Base-by-base conservation (phyloP, 805 yeast genomes). In the Metschnikowia picachoensis region DNA sequence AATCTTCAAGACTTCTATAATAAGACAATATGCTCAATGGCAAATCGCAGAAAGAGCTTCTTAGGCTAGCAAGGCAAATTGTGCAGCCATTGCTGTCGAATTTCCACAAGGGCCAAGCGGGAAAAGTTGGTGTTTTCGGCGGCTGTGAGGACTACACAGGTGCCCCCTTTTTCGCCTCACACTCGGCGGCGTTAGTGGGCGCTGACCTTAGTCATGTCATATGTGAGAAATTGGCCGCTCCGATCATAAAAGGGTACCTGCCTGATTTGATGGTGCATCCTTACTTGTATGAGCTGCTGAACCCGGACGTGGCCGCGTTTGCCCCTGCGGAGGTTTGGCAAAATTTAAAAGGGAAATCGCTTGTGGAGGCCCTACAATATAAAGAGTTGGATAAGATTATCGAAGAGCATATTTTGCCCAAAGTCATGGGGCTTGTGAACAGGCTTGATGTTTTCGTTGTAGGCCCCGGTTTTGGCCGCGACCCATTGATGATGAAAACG, bases 261-360 rank as follows among this genome's bases (percentile, higher is more conserved):
- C 98, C 99, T 0, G 90, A 92, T 60, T 68, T 92, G 41, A 94
- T 92, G 97, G 96, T 94, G 1, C 98, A 94, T 68, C 98, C 98
- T 0, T 89, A 88, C 61, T 61, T 91, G 53, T 74, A 68, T 46
- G 90, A 82, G 56, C 59, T 72, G 46, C 66, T 62, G 39, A 62
- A 61, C 35, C 67, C 68, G 8, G 60, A 58, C 20, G 56, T 60
- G 35, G 44, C 50, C 27, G 35, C 46, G 16, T 44, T 53, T 27
- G 53, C 60, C 20, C 54, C 58, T 3, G 56, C 55, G 3, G 59
- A 58, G 27, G 62, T 59, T 29, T 39, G 58, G 41, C 55, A 50
- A 7, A 39, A 43, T 25, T 41, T 61, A 29, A 33, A 36, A 32
- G 41, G 45, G 28, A 43, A 54, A 20, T 44, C 56, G 17, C 44